phyloP scores from a whole-genome alignment of 495 filamentous ascomycete species.

The Schizothecium vesticola region DNA sequence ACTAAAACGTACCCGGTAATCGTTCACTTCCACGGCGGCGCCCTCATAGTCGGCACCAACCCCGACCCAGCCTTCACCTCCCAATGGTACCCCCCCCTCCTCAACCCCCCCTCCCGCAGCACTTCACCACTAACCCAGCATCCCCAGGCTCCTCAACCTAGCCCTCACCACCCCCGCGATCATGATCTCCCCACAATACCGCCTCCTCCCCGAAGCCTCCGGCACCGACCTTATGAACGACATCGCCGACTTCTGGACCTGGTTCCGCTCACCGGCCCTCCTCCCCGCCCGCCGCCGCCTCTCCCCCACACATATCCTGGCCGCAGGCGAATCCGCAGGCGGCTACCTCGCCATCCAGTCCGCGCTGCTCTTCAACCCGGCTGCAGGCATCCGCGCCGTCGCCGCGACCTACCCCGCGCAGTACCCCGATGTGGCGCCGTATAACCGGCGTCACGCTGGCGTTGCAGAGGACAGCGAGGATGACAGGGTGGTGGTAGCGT shows the following conservation, averaged over 20 bases:
- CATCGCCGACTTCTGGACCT: slow-evolving; percentile 46
- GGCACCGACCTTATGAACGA: slow-evolving; percentile 46
- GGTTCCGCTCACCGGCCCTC: slow-evolving; percentile 28
- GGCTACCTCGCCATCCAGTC: slow-evolving; percentile 36
- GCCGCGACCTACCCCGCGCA: slow-evolving; percentile 14
- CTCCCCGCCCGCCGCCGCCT: neutral
- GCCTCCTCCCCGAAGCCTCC: slow-evolving; percentile 46
- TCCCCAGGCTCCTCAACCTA: slow-evolving; percentile 10
- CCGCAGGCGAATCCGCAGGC: slow-evolving; percentile 32
- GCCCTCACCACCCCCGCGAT: slow-evolving; percentile 20
- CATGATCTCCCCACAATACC: slow-evolving; percentile 33
- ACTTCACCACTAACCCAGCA: neutral
- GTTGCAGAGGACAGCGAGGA: neutral
- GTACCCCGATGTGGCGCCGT: slow-evolving; percentile 13
- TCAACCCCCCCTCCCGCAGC: neutral
- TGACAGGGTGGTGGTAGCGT: slow-evolving; percentile 7
- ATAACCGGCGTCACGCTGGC: neutral
- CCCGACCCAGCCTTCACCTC: slow-evolving; percentile 15
- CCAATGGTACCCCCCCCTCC: slow-evolving; percentile 11
- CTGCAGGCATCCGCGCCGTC: slow-evolving; percentile 11
- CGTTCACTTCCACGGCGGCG: slow-evolving; percentile 22
- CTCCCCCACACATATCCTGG: slow-evolving; percentile 8
- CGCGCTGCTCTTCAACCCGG: slow-evolving; percentile 16
- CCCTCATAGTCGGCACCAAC: slow-evolving; percentile 13
- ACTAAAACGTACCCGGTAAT: slow-evolving; percentile 5